phyloP scores from a whole-genome alignment of 495 filamentous ascomycete genomes.

The Cairneyella variabilis region DNA sequence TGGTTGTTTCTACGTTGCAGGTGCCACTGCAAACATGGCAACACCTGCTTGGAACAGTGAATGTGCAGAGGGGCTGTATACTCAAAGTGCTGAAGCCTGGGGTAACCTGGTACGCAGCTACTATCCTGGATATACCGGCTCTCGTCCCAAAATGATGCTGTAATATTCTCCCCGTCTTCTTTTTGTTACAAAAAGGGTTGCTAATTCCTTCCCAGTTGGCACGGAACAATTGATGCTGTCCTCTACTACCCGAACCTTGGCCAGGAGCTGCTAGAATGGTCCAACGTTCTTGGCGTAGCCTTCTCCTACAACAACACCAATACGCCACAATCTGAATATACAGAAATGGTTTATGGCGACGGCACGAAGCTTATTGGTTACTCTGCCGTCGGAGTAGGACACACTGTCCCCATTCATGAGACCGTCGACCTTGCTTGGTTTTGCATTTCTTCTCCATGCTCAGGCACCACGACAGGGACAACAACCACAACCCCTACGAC shows the following conservation, averaged over 20 bases:
- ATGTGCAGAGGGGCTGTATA: slow-evolving; percentile 38
- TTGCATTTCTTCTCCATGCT: slow-evolving; percentile 25
- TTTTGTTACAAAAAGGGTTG: background rate
- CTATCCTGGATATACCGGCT: slow-evolving; percentile 48
- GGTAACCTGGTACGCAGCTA: slow-evolving; percentile 42
- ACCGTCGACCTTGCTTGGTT: slow-evolving; percentile 44
- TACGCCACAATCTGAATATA: slow-evolving; percentile 41
- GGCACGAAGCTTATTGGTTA: slow-evolving; percentile 42
- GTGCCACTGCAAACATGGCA: slow-evolving; percentile 38
- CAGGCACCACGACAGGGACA: background rate
- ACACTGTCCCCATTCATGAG: slow-evolving; percentile 26
- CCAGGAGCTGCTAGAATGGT: slow-evolving; percentile 45
- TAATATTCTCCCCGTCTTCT: slow-evolving; percentile 7
- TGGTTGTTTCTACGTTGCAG: slow-evolving; percentile 47
- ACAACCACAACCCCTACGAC: no score
- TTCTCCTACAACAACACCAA: slow-evolving; percentile 22
- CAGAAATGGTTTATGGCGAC: slow-evolving; percentile 49
- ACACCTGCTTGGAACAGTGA: slow-evolving; percentile 42
- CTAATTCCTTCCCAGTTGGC: slow-evolving; percentile 30
- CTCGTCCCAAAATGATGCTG: no score
- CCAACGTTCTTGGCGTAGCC: slow-evolving; percentile 25
- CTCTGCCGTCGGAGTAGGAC: slow-evolving; percentile 43
- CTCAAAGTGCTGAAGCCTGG: slow-evolving; percentile 44
- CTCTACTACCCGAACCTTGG: slow-evolving; percentile 44
- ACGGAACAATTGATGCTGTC: slow-evolving; percentile 44